phyloP scores from a whole-genome alignment of 2,329 filamentous ascomycete genomes.

The Xylariaceae sp. region DNA sequence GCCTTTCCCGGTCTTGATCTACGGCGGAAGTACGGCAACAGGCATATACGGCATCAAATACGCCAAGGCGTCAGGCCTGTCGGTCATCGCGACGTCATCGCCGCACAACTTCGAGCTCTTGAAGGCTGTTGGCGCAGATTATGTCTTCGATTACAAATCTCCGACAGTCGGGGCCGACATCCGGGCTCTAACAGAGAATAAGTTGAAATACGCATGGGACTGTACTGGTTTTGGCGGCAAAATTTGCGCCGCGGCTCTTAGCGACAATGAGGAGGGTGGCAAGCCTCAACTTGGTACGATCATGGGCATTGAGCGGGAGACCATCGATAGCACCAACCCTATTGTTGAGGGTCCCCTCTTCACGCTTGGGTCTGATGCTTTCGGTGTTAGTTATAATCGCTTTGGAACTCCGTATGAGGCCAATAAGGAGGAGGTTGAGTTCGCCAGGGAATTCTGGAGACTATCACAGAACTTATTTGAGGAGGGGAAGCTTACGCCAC shows the following conservation, averaged over 20 bases:
- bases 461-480: slow-evolving; percentile 31
- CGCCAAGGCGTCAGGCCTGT: slow-evolving; percentile 38
- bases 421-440: slow-evolving; percentile 13
- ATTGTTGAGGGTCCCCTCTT: slow-evolving; percentile 26
- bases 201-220: slow-evolving; percentile 33
- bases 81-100: slow-evolving; percentile 38
- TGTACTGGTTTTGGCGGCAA: slow-evolving; percentile 26
- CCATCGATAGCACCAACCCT: slow-evolving; percentile 28
- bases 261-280: slow-evolving; percentile 9
- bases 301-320: slow-evolving; percentile 10
- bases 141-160: slow-evolving; percentile 31
- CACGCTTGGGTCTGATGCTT: slow-evolving; percentile 38
- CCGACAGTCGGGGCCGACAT: slow-evolving; percentile 22
- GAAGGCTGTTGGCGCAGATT: slow-evolving; percentile 27
- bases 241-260: slow-evolving; percentile 12
- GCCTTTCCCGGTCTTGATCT: slow-evolving; percentile 39
- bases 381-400: slow-evolving; percentile 34
- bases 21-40: slow-evolving; percentile 51
- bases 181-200: slow-evolving; percentile 16
- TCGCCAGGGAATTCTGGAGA: slow-evolving; percentile 34
- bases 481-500: slow-evolving; percentile 35
- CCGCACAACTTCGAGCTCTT: slow-evolving; percentile 35
- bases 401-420: slow-evolving; percentile 32
- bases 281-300: slow-evolving; percentile 9
- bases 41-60: slow-evolving; percentile 48